Evolutionary conservation across 2,329 filamentous ascomycete species (phyloP).

Genomic region (Paracorniculantispora psalliotae): DNA sequence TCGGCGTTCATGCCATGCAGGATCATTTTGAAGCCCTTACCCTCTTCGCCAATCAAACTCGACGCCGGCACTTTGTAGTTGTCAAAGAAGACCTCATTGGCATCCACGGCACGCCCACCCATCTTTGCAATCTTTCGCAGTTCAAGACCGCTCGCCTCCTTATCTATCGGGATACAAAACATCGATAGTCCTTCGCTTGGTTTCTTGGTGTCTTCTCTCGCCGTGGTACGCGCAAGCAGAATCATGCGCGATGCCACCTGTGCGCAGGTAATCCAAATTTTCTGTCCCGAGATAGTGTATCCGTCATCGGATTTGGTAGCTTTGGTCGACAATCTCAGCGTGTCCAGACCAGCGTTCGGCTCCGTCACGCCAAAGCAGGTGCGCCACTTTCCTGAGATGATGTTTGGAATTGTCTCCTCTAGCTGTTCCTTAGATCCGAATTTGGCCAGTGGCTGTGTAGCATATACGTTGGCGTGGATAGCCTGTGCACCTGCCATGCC

Average conservation of each 20-base stretch:
- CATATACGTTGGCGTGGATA: constrained; percentile 65
- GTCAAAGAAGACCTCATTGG: constrained; percentile 86
- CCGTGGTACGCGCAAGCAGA: constrained; percentile 70
- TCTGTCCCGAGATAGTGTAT: constrained; percentile 70
- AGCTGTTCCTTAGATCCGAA: constrained; percentile 66
- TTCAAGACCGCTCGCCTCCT: constrained; percentile 52
- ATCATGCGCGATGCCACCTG: constrained; percentile 83
- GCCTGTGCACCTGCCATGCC: constrained; percentile 68
- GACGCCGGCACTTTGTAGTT: constrained; percentile 62
- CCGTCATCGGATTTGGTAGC: constrained; percentile 49
- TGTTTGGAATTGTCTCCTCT: constrained; percentile 58
- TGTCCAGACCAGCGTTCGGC: constrained; percentile 75
- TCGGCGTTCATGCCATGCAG: constrained; percentile 79
- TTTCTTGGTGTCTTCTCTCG: constrained; percentile 60
- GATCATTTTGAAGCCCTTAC: constrained; percentile 73
- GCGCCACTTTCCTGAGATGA: constrained; percentile 67
- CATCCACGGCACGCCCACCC: constrained; percentile 76
- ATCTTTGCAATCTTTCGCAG: constrained; percentile 76
- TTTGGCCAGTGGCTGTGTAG: constrained; percentile 68
- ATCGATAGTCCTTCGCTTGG: constrained; percentile 72
- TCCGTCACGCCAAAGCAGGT: constrained; percentile 84
- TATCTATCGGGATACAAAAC: constrained; percentile 75
- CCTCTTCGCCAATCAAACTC: constrained; percentile 65
- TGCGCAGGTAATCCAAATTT: constrained; percentile 86
- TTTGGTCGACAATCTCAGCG: constrained; percentile 61